Evolutionary conservation across 768 basidiomycete genomes (phyloP).

Genomic region (Macrolepiota dolichaula): DNA sequence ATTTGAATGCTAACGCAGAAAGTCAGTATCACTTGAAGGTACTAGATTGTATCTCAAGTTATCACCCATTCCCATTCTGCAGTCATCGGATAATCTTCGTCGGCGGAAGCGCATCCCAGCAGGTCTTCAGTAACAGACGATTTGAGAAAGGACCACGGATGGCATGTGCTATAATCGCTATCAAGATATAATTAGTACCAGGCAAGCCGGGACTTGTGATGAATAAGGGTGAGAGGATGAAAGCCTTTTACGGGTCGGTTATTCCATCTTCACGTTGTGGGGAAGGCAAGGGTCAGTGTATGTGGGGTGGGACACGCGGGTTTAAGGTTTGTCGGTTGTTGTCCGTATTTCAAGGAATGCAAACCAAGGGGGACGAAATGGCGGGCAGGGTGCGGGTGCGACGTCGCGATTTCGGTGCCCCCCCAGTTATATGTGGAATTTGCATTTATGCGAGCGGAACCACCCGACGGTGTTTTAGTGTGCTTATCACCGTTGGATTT

Average conservation of each 20-base stretch:
- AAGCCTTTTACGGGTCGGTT: slow-evolving; percentile 4
- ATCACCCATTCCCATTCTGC: background rate
- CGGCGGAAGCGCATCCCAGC: background rate
- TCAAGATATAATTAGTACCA: background rate
- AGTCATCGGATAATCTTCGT: background rate
- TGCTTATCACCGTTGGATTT: slow-evolving; percentile 11
- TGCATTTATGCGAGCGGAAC: background rate
- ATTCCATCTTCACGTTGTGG: background rate
- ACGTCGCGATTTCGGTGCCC: background rate
- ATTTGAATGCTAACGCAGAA: no score
- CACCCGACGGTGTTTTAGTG: background rate
- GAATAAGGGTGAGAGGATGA: slow-evolving; percentile 5
- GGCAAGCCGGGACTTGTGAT: background rate
- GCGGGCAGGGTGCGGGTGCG: background rate
- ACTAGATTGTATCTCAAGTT: no score
- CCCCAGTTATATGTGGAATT: background rate
- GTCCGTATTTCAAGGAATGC: background rate
- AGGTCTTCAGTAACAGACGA: background rate
- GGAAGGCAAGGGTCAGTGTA: background rate
- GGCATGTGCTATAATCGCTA: background rate
- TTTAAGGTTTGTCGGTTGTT: background rate
- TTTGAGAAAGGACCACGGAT: background rate
- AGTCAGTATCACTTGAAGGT: no score
- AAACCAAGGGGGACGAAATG: background rate
- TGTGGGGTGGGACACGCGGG: background rate